Evolutionary conservation across 805 yeast species (phyloP), one percentile per base, ranked within the genome.

Genomic region (Komagataella pastoris): DNA sequence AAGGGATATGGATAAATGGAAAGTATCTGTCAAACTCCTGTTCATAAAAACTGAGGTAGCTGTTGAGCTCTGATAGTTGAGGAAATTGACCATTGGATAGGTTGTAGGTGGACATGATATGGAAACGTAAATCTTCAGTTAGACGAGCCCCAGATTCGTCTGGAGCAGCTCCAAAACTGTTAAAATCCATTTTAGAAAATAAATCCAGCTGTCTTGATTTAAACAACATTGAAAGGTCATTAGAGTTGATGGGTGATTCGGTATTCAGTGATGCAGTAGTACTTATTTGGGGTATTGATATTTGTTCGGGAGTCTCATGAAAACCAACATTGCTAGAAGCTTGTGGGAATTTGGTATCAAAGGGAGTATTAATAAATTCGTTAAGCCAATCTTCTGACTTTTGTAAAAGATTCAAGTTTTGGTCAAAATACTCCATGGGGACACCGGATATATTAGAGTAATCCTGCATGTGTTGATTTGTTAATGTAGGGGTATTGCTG

Each of bases 1-100:
- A 76, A 18, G 87, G 86, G 48, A 85, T 68, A 65, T 89, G 96
- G 55, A 90, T 78, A 62, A 89, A 88, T 21, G 95, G 90, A 66
- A 88, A 83, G 62, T 85, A 89, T 52, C 78, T 79, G 68, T 85
- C 85, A 66, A 88, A 89, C 60, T 88, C 89, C 50, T 76, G 73
- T 56, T 80, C 86, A 66, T 81, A 90, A 10, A 89, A 70, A n/a
- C 77, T 74, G 57, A 85, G 76, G 64, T 87, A 90, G 48, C 79
- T 76, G 62, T 88, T 89, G 58, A 90, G 68, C 57, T 89, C 96
- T 19, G 79, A 81, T 49, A 83, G 68, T 7, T 81, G 77, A 0
- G 96, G 96, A 57, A 89, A 83, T 57, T 85, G 82, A 14, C 74
- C 67, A 18, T 77, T 75, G 23, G 72, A 64, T 53, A 85, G 65